These are phyloP conservation scores for barrel medic (Medicago truncatula) DNA, from an alignment of 306 rosid species.

Conservation along the genomic window DNA sequence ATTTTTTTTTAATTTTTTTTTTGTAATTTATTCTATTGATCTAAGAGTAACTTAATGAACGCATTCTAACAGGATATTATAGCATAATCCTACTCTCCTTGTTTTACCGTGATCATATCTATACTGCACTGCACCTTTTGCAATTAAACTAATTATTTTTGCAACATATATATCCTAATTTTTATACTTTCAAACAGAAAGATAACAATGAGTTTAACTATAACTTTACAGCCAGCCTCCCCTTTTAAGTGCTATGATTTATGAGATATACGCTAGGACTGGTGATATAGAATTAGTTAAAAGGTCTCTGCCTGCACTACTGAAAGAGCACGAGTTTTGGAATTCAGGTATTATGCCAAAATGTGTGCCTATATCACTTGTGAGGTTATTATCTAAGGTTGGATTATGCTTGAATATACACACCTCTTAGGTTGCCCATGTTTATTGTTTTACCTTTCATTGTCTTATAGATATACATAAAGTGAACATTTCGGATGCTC, in stretches of 20 bases:
- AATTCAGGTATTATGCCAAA: constrained; percentile 69
- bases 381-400: not conserved
- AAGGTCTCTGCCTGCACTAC: constrained; percentile 78
- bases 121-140: not conserved
- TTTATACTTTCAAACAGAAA: constrained; percentile 20
- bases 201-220: constrained; percentile 23
- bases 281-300: constrained; percentile 66
- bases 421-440: constrained; percentile 18
- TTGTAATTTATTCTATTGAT: constrained; percentile 21
- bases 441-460: constrained; percentile 27
- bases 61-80: not conserved
- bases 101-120: constrained; percentile 7
- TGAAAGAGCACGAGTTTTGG: constrained; percentile 86
- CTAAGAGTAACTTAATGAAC: constrained; percentile 9
- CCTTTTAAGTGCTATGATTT: constrained; percentile 86
- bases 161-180: not conserved
- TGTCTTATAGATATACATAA: constrained; percentile 70
- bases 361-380: constrained; percentile 18
- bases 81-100: constrained; percentile 16
- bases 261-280: constrained; percentile 67
- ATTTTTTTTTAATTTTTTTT: not conserved
- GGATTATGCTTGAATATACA: constrained; percentile 29
- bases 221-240: constrained; percentile 92
- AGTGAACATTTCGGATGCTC: constrained; percentile 61
- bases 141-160: not conserved